Evolutionary conservation across 2,329 filamentous ascomycete species (phyloP), one percentile per base, ranked within the genome.

Genomic region (Fusarium sp.): DNA sequence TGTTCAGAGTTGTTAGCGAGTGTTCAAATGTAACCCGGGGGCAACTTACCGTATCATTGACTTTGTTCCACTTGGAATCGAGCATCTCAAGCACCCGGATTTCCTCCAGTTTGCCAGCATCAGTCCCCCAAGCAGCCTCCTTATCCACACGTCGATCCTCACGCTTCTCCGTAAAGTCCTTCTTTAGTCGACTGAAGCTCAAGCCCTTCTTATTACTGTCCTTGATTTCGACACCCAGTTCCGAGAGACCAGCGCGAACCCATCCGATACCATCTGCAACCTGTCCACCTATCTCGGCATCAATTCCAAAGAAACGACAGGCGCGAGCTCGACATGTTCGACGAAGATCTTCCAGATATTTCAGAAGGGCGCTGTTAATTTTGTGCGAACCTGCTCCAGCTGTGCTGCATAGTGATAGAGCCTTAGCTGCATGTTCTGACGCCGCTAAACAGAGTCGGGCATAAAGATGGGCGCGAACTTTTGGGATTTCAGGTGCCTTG

Each of bases 271-370:
- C 96, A 51, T 90, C 90, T 2, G 94, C 96, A 1, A 91, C 92
- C 78, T 95, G 90, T 0, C 92, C 93, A 2, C 89, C 88, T 13
- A 94, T 77, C 74, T 99, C 96, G 3, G 94, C 92, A 76, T 97
- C 94, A 49, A 98, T 90, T 1, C 90, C 96, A 57, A 97, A 90
- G 76, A 98, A 97, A 2, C 96, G 87, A 74, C 94, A 97, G 0
- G 94, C 94, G 70, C 93, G 94, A 22, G 92, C 95, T 52, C 92
- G 87, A 41, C 92, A 89, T 1, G 92, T 92, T 50, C 89, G 85
- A 17, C 89, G 84, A 20, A 98, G 79, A 68, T 96, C 92, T 20
- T 92, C 89, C 2, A 92, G 83, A 73, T 98, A 98, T 46, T 85
- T 87, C 2, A 91, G 70, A 22, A 97, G 78, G 10, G 86, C 87